Evolutionary conservation across 306 rosid species (phyloP).

Genomic region (Cucumis sativus): DNA sequence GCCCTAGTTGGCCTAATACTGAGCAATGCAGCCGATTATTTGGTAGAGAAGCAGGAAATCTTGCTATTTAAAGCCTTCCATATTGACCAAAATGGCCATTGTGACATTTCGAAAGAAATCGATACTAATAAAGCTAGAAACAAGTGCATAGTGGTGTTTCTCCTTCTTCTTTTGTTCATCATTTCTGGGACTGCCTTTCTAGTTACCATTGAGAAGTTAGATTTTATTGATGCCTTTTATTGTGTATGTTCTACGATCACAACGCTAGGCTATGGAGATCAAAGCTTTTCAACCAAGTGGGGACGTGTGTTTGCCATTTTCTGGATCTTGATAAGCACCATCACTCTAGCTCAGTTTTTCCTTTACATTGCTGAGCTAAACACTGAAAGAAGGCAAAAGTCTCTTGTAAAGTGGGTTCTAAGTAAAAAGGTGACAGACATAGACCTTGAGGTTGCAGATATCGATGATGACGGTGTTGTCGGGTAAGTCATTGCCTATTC

Average conservation of each 20-base stretch:
- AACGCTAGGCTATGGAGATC: slow-evolving; percentile 55
- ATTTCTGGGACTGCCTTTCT: slow-evolving; percentile 25
- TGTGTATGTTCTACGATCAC: slow-evolving; percentile 43
- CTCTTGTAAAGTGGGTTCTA: slow-evolving; percentile 52
- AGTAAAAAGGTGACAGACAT: slow-evolving; percentile 28
- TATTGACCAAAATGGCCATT: background rate
- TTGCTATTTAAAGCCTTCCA: slow-evolving; percentile 24
- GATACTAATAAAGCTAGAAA: slow-evolving; percentile 15
- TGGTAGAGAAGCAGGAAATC: slow-evolving; percentile 31
- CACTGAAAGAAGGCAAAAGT: slow-evolving; percentile 50
- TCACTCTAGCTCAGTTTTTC: slow-evolving; percentile 64
- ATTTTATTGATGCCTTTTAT: slow-evolving; percentile 37
- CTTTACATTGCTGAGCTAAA: slow-evolving; percentile 62
- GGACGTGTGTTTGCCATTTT: slow-evolving; percentile 72
- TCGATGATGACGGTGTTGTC: slow-evolving; percentile 49
- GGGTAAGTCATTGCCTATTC: slow-evolving; percentile 38
- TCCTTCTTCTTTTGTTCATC: slow-evolving; percentile 22
- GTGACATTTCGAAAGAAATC: slow-evolving; percentile 9
- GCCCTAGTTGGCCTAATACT: slow-evolving; percentile 23
- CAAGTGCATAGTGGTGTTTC: slow-evolving; percentile 27
- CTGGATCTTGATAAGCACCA: slow-evolving; percentile 66
- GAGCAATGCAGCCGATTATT: slow-evolving; percentile 30
- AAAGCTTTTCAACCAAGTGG: slow-evolving; percentile 59
- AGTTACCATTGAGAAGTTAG: slow-evolving; percentile 18
- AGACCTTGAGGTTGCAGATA: slow-evolving; percentile 86